Percentiles rank a stretch among this genome's conserved stretches.
Conservation (phyloP, 495 filamentous ascomycete species). For the Penicillium longicatenatum region DNA sequence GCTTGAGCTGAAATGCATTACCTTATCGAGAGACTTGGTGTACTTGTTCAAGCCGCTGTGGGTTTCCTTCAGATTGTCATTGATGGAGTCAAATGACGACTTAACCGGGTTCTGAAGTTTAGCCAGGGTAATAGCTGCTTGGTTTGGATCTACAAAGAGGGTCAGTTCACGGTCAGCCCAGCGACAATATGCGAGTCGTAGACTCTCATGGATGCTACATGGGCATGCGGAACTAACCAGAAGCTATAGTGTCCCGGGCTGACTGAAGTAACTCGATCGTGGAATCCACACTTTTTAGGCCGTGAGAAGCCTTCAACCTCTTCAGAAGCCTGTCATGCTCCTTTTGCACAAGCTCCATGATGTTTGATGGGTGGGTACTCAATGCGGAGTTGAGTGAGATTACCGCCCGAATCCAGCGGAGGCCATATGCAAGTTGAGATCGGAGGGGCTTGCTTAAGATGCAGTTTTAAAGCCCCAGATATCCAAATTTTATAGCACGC, state of each 20-base stretch:
- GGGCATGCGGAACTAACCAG: slow-evolving; percentile 49
- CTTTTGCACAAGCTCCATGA: slow-evolving; percentile 72
- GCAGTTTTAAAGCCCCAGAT: neutral
- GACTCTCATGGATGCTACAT: neutral
- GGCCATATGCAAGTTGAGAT: neutral
- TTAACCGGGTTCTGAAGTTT: slow-evolving; percentile 85
- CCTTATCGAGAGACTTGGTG: slow-evolving; percentile 81
- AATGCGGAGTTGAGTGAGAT: slow-evolving; percentile 1
- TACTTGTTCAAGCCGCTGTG: slow-evolving; percentile 78
- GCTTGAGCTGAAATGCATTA: slow-evolving; percentile 26
- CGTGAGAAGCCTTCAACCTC: slow-evolving; percentile 66
- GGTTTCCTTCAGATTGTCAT: slow-evolving; percentile 76
- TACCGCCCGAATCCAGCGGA: slow-evolving; percentile 1
- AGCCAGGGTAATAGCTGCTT: slow-evolving; percentile 68
- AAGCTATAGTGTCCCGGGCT: slow-evolving; percentile 68
- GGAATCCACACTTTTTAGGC: slow-evolving; percentile 74
- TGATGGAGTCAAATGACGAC: slow-evolving; percentile 72
- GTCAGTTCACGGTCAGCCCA: neutral
- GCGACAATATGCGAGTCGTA: neutral
- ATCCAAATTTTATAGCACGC: neutral
- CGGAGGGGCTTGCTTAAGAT: neutral
- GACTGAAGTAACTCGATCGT: slow-evolving; percentile 74
- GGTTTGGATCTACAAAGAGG: slow-evolving; percentile 61
- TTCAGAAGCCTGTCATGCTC: slow-evolving; percentile 72
- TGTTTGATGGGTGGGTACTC: slow-evolving; percentile 19